Evolutionary conservation across 2,329 filamentous ascomycete genomes (phyloP).

Genomic region (Teratosphaeriaceae sp.): DNA sequence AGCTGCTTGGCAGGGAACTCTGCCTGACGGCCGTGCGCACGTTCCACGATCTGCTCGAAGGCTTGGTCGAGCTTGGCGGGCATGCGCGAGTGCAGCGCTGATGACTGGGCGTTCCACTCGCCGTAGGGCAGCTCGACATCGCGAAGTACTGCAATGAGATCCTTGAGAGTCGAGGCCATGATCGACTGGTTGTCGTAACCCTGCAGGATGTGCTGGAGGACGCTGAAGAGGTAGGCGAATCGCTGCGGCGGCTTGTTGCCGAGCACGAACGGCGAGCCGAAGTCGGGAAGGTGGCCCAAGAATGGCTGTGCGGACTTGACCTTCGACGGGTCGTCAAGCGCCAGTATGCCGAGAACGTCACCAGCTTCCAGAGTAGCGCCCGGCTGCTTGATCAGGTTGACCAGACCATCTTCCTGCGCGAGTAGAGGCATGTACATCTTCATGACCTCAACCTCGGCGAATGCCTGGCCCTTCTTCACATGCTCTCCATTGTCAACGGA

Average conservation of each 20-base stretch:
- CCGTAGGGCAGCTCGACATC: constrained; percentile 89
- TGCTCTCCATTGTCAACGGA: constrained; percentile 93
- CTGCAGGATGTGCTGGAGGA: constrained; percentile 78
- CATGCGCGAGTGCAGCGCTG: constrained; percentile 95
- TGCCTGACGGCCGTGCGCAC: constrained; percentile 64
- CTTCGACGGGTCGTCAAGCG: constrained; percentile 88
- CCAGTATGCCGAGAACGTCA: constrained; percentile 95
- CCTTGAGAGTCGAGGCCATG: constrained; percentile 79
- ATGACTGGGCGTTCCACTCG: constrained; percentile 94
- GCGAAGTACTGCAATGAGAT: constrained; percentile 83
- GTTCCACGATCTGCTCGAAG: constrained; percentile 80
- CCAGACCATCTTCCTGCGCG: constrained; percentile 88
- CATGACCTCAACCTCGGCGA: constrained; percentile 98
- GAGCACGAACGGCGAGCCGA: constrained; percentile 78
- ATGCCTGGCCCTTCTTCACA: constrained; percentile 84
- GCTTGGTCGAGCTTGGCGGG: constrained; percentile 82
- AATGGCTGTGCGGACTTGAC: constrained; percentile 97
- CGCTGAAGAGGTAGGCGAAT: constrained; percentile 69
- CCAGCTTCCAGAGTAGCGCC: constrained; percentile 96
- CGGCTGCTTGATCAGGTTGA: constrained; percentile 98
- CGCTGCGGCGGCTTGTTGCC: constrained; percentile 89
- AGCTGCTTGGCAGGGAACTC: constrained; percentile 93
- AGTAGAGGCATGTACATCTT: constrained; percentile 99
- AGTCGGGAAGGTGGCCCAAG: constrained; percentile 78
- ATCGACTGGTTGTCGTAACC: constrained; percentile 98